Evolutionary conservation across 2,329 filamentous ascomycete genomes (phyloP), one percentile per base, ranked within the genome.

Genomic region (Aspergillus intermedius): DNA sequence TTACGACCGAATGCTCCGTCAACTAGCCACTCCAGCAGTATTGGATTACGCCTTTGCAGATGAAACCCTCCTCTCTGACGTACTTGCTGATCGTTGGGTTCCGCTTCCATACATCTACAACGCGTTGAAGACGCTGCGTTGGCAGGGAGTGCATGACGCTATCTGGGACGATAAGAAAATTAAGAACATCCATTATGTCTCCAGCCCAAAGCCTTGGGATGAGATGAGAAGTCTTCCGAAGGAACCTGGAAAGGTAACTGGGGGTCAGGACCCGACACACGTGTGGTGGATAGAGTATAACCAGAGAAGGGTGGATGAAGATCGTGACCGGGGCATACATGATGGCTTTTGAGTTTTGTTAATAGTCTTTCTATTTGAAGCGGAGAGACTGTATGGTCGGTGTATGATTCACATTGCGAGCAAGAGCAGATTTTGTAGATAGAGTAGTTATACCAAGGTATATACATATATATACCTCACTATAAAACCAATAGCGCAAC

Each of bases 71-170:
- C 68, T 82, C 8, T 73, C 74, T 23, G 77, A 81, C 49, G 54
- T 79, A 10, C 81, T 81, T 61, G 59, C 68, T 34, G 76, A 73
- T 1, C 69, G 78, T 13, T 81, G 78, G 79, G 77, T 81, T 3
- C 68, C 74, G 3, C 58, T 82, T 50, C 78, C 79, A 13, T 82
- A 82, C 57, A 74, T 75, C n/a, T 82, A 81, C 64, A 82, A 82
- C 60, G 79, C 78, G 49, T 62, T 82, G 48, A 81, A 80, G 69
- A 80, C 78, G 42, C 50, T 81, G 64, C 64, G 78, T 46, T 73
- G 69, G 66, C 64, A 75, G 55, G 51, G 55, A 10, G 50, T 54
- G 46, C 50, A 54, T 42, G 50, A 45, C 22, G 40, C 23, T 2
- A 53, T 54, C 42, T 54, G 50, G 50, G 17, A 39, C 23, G 52